phyloP scores from a whole-genome alignment of 1,284 basidiomycete species.

The Fomitopsis palustris region DNA sequence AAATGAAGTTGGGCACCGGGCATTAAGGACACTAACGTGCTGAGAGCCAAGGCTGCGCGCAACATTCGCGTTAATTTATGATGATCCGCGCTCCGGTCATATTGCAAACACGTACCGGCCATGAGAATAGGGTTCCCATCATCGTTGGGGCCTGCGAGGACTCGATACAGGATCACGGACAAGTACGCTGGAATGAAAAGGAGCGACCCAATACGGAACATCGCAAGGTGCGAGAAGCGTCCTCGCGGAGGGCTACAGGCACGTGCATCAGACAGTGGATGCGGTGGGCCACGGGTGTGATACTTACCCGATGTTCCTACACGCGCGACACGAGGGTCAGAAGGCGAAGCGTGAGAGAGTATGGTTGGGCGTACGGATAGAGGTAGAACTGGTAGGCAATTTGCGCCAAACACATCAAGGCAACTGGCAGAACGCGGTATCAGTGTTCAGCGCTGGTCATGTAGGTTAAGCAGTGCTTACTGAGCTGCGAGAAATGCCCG shows the following conservation, averaged over 20 bases:
- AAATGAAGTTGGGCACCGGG: neutral
- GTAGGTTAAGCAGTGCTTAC: slow-evolving; percentile 35
- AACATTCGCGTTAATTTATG: neutral
- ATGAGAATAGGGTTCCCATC: slow-evolving; percentile 70
- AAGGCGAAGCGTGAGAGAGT: slow-evolving; percentile 2
- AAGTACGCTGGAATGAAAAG: slow-evolving; percentile 80
- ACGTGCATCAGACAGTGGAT: neutral
- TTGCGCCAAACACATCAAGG: slow-evolving; percentile 77
- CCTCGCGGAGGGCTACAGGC: slow-evolving; percentile 58
- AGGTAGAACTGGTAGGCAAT: slow-evolving; percentile 83
- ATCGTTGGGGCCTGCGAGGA: slow-evolving; percentile 56
- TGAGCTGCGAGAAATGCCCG: slow-evolving; percentile 79
- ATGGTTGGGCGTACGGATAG: slow-evolving; percentile 65
- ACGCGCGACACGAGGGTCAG: slow-evolving; percentile 20
- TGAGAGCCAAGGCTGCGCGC: slow-evolving; percentile 54
- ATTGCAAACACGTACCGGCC: slow-evolving; percentile 45
- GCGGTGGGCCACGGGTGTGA: neutral
- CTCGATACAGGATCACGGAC: slow-evolving; percentile 66
- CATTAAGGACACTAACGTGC: slow-evolving; percentile 54
- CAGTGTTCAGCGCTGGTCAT: neutral
- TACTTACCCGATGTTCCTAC: slow-evolving; percentile 53
- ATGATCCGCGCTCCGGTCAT: slow-evolving; percentile 2
- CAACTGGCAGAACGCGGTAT: slow-evolving; percentile 42
- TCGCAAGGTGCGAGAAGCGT: slow-evolving; percentile 78
- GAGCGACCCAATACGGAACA: slow-evolving; percentile 78